Base-by-base conservation (phyloP, 495 filamentous ascomycete species). In the Aspergillus heteromorphus region DNA sequence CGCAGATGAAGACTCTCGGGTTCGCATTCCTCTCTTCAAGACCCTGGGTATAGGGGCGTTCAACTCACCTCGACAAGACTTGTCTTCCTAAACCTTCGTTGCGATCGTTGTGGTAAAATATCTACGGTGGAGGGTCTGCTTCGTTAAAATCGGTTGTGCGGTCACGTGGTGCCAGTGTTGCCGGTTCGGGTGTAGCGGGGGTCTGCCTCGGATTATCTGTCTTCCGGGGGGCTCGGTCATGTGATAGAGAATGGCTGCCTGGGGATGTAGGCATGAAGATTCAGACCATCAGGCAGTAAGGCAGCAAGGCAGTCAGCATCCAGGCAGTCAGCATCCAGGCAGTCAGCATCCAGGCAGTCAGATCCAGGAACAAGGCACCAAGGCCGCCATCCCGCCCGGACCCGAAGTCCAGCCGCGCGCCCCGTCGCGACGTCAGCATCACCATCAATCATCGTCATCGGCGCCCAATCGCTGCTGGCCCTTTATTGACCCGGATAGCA, bases 61-160 rank as follows among this genome's bases (percentile, higher is more conserved):
- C 31, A 53, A 53, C 77, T 71, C 57, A 80, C 78, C 78, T 81
- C 73, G 73, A 80, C 77, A 80, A 70, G 58, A 63, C 55, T 61
- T 80, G 77, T 80, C 77, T 77, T 80, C 77, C 77, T 80, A 69
- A 80, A 80, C 77, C 76, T 75, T 76, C 65, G 57, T 3, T 3
- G 41, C 67, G 63, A 65, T 70, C 62, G 68, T 70, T 59, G 59
- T 51, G 40, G 49, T 65, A 69, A 73, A 70, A 58, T 68, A 57
- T 56, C 47, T 54, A 43, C 55, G 65, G 60, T 48, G 56, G 65
- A 54, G 61, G 62, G 51, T 53, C 64, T 55, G 62, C 55, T 49
- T 56, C 64, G 63, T 72, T 73, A 73, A 77, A 75, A 71, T 73
- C 61, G 61, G 61, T 76, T 77, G 74, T 77, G 74, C 16, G 73